Evolutionary conservation across 2,329 filamentous ascomycete species (phyloP).

Genomic region (Monosporascus sp.): DNA sequence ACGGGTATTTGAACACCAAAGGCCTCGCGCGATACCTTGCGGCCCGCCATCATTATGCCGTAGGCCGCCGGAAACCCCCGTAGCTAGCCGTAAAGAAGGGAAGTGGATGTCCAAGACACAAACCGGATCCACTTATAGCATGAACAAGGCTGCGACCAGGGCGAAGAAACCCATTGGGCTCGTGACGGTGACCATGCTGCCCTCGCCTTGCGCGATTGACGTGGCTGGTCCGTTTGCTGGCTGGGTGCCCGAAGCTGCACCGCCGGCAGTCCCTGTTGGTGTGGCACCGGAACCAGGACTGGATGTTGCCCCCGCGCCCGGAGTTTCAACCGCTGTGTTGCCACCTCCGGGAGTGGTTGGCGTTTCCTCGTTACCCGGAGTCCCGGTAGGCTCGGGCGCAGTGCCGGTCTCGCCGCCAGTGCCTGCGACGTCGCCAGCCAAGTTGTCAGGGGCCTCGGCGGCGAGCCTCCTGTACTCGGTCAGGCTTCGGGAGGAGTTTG

Average conservation of each 20-base stretch:
- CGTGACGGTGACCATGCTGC: conserved; percentile 30
- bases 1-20: too few species aligned
- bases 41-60: not conserved
- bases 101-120: too few species aligned
- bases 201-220: conserved; percentile 11
- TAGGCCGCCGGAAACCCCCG: not conserved
- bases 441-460: conserved; percentile 23
- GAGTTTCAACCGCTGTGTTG: conserved; percentile 5
- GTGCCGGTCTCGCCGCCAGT: conserved; percentile 19
- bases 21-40: too few species aligned
- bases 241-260: conserved; percentile 1
- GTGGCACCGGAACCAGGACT: not conserved
- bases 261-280: not conserved
- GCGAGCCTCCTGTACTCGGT: conserved; percentile 41
- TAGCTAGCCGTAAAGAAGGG: too few species aligned
- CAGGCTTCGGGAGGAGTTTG: conserved; percentile 49
- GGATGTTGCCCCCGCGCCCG: not conserved
- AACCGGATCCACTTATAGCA: conserved; percentile 28
- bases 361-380: not conserved
- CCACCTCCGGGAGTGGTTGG: conserved; percentile 5
- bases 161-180: conserved; percentile 37
- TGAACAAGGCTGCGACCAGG: conserved; percentile 35
- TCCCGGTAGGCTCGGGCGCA: not conserved
- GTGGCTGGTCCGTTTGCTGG: conserved; percentile 1
- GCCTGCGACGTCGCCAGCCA: conserved; percentile 19